These are phyloP conservation scores for Fusarium domesticum DNA, from an alignment of 2,329 filamentous ascomycete species.

Conservation along the genomic window DNA sequence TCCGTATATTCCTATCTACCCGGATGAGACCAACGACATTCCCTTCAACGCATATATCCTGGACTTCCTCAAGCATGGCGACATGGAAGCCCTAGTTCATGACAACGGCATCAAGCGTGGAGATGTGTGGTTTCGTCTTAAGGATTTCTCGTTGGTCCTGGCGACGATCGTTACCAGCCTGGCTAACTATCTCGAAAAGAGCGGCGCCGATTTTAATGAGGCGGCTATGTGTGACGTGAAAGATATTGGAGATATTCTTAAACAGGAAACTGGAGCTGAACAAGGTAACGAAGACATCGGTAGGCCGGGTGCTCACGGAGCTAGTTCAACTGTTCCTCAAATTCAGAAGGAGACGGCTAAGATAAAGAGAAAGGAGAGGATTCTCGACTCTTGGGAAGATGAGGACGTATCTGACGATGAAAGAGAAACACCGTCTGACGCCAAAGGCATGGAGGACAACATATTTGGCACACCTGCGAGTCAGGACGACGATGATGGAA, in stretches of 20 bases:
- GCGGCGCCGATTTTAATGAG: constrained; percentile 32
- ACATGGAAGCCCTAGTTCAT: constrained; percentile 54
- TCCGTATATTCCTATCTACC: constrained; percentile 62
- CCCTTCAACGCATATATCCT: constrained; percentile 66
- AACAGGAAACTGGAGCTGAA: no score
- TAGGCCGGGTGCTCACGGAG: no score
- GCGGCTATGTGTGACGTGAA: constrained; percentile 27
- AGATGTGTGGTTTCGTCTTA: constrained; percentile 71
- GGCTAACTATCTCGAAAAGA: neutral
- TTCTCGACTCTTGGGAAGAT: no score
- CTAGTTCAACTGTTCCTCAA: no score
- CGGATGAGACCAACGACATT: constrained; percentile 48
- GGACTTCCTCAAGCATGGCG: constrained; percentile 75
- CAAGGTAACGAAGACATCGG: no score
- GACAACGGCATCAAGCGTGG: constrained; percentile 65
- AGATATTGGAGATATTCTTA: constrained; percentile 31
- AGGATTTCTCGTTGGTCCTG: constrained; percentile 55
- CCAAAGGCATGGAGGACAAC: no score
- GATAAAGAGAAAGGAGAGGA: no score
- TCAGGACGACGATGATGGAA: constrained; percentile 34
- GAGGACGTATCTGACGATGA: constrained; percentile 26
- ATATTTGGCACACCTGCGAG: neutral
- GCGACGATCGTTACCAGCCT: constrained; percentile 70
- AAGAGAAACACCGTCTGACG: no score
- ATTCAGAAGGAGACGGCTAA: no score